phyloP scores from a whole-genome alignment of 2,329 filamentous ascomycete species.

The Diplodia corticola region DNA sequence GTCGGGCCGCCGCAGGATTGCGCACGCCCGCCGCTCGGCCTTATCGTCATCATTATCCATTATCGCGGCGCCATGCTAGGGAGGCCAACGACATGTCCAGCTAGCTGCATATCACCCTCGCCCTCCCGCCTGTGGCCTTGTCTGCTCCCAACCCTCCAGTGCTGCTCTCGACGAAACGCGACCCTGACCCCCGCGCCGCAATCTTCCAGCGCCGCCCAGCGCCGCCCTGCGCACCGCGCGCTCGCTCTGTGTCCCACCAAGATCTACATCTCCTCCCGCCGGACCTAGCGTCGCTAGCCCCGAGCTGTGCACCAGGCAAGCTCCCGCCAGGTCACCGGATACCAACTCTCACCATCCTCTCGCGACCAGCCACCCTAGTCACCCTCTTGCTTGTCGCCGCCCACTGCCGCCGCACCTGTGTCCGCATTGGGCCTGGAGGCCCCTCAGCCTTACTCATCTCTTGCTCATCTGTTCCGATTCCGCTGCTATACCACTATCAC shows the following conservation, averaged over 20 bases:
- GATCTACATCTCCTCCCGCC: constrained; percentile 13
- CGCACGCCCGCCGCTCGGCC: constrained; percentile 15
- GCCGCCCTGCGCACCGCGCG: not conserved
- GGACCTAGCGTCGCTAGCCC: constrained; percentile 7
- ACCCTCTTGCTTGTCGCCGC: not conserved
- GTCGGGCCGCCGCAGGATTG: constrained; percentile 11
- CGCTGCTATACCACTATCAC: constrained; percentile 10
- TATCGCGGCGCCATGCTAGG: constrained; percentile 16
- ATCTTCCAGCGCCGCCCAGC: not conserved
- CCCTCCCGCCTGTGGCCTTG: not conserved
- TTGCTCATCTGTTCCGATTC: constrained; percentile 10
- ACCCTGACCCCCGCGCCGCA: not conserved
- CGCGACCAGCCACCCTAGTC: not conserved
- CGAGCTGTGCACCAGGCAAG: constrained; percentile 13
- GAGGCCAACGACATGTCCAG: constrained; percentile 14
- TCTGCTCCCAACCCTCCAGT: not conserved
- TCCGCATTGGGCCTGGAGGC: constrained; percentile 8
- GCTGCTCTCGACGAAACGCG: not conserved
- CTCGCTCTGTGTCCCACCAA: not conserved
- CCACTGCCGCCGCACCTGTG: not conserved
- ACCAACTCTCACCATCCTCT: constrained; percentile 12
- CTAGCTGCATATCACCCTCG: constrained; percentile 10
- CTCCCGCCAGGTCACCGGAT: constrained; percentile 9
- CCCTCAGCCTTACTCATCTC: constrained; percentile 21
- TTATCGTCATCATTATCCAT: constrained; percentile 18